These are phyloP conservation scores for Aphanomyces cochlioides DNA, from an alignment of 352 stramenopile genomes.

Conservation along the genomic window DNA sequence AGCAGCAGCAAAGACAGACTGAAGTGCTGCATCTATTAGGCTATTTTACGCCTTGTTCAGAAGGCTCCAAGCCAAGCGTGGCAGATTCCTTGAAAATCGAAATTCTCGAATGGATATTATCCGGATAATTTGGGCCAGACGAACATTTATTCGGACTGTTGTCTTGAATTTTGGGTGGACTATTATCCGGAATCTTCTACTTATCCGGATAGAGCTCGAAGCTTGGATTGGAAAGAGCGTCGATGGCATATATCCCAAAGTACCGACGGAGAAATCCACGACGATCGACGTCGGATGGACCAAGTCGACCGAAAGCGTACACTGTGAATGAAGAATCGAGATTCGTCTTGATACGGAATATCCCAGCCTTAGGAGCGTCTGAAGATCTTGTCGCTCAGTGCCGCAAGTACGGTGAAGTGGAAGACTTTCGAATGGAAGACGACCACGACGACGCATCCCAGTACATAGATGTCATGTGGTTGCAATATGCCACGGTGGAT, in stretches of 20 bases:
- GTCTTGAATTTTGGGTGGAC: background rate
- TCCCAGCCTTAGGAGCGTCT: constrained; percentile 53
- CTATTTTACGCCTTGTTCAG: too few species aligned
- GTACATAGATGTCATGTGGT: constrained; percentile 63
- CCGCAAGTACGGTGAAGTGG: constrained; percentile 50
- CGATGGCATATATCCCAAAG: background rate
- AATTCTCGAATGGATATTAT: too few species aligned
- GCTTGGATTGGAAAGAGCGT: background rate
- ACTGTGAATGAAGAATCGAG: constrained; percentile 58
- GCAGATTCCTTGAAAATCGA: too few species aligned
- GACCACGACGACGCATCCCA: constrained; percentile 42
- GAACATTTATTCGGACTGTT: too few species aligned
- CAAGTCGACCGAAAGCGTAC: constrained; percentile 44
- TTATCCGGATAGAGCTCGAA: background rate
- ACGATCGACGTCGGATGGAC: constrained; percentile 1
- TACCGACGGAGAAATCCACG: constrained; percentile 3
- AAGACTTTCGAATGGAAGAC: constrained; percentile 50
- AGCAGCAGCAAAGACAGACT: too few species aligned
- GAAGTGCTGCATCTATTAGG: too few species aligned
- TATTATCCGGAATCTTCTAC: constrained; percentile 9
- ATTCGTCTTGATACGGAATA: constrained; percentile 58
- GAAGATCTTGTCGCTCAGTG: constrained; percentile 53
- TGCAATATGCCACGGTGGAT: constrained; percentile 73
- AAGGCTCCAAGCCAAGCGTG: too few species aligned
- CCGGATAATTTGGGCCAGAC: too few species aligned